Evolutionary conservation across 805 yeast genomes (phyloP).

Genomic region (Schizosaccharomyces cryophilus): DNA sequence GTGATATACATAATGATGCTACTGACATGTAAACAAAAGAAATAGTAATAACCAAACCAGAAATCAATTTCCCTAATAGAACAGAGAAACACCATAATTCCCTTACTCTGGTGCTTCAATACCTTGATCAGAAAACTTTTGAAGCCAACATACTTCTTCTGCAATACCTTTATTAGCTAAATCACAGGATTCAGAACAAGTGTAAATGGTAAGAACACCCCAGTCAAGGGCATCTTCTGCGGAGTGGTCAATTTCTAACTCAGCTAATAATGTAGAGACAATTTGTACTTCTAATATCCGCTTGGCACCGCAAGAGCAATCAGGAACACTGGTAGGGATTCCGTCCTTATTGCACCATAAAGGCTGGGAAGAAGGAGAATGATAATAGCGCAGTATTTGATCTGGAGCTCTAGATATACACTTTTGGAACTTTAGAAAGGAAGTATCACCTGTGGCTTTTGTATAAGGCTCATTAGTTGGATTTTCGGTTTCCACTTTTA

Average conservation of each 20-base stretch:
- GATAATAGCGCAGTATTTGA: neutral
- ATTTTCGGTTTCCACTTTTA: neutral
- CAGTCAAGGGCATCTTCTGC: neutral
- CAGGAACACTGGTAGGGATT: neutral
- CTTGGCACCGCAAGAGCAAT: neutral
- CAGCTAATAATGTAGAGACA: neutral
- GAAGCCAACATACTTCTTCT: conserved; percentile 1
- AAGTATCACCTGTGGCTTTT: neutral
- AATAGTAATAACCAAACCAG: no score
- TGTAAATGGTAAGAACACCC: neutral
- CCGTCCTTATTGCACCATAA: neutral
- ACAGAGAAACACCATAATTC: no score
- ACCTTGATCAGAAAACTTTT: neutral
- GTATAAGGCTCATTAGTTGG: neutral
- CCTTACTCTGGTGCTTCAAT: neutral
- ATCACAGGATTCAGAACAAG: neutral
- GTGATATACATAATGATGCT: no score
- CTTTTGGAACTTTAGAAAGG: neutral
- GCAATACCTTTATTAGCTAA: neutral
- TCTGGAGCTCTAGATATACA: neutral
- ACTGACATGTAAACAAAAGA: no score
- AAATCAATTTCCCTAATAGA: no score
- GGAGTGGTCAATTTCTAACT: neutral
- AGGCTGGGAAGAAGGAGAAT: neutral
- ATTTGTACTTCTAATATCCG: neutral